These are phyloP conservation scores for Ustanciosporium gigantosporum DNA, from an alignment of 1,284 basidiomycete genomes.

Conservation along the genomic window DNA sequence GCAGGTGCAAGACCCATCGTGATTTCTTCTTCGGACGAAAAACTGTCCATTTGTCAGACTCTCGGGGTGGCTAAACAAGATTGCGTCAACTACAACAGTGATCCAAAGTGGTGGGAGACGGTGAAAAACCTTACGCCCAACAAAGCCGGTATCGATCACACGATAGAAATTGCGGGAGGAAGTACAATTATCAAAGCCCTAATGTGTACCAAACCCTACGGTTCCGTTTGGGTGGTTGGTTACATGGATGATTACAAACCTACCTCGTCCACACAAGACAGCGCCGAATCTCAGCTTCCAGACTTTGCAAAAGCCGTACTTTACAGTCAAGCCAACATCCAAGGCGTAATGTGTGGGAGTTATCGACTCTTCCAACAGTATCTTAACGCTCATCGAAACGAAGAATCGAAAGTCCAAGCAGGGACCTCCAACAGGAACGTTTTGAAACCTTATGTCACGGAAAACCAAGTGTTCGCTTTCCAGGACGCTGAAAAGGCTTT, in stretches of 20 bases:
- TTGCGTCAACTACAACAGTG: constrained; percentile 30
- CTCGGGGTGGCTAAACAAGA: constrained; percentile 13
- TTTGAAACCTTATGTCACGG: constrained; percentile 12
- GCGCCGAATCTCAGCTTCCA: not conserved
- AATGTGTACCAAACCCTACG: constrained; percentile 16
- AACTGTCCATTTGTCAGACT: constrained; percentile 13
- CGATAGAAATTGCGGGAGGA: constrained; percentile 37
- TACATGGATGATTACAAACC: constrained; percentile 40
- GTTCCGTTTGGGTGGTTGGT: constrained; percentile 27
- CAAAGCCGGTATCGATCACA: constrained; percentile 21
- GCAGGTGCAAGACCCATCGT: constrained; percentile 33
- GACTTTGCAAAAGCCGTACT: constrained; percentile 24
- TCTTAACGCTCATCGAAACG: constrained; percentile 12
- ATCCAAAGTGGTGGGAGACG: constrained; percentile 12
- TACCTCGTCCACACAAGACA: not conserved
- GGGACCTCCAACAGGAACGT: constrained; percentile 3
- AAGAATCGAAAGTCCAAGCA: constrained; percentile 1
- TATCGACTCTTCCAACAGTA: constrained; percentile 31
- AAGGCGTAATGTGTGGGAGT: constrained; percentile 35
- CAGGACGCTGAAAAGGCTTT: constrained; percentile 25
- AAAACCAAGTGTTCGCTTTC: constrained; percentile 19
- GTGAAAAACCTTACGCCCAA: constrained; percentile 13
- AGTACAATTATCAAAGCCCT: constrained; percentile 16
- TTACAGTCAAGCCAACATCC: constrained; percentile 21
- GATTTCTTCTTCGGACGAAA: constrained; percentile 23